Percentiles rank a stretch among this genome's conserved stretches.
These are phyloP conservation scores for Plantago ovata DNA, from an alignment of 257 asterid species.

Conservation along the genomic window DNA sequence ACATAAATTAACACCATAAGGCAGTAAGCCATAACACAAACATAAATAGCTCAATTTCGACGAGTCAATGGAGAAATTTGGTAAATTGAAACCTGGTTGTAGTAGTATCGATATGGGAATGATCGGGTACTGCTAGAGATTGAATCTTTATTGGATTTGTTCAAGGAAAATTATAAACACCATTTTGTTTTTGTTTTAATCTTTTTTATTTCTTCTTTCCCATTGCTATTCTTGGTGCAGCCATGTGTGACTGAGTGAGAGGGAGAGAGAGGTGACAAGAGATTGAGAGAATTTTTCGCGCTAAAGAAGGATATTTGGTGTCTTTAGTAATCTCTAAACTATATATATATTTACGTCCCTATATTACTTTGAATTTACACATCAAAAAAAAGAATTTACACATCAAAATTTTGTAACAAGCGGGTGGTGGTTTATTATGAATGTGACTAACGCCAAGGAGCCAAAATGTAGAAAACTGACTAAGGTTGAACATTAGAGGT, in stretches of 20 bases:
- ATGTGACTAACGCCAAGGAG: too few species aligned
- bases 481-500: too few species aligned
- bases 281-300: conserved; percentile 37
- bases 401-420: too few species aligned
- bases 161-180: background rate
- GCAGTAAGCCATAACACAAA: too few species aligned
- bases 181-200: background rate
- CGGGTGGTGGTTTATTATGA: too few species aligned
- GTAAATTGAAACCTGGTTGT: background rate
- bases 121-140: background rate
- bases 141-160: background rate
- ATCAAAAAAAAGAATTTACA: too few species aligned
- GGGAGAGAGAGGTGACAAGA: too few species aligned
- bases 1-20: too few species aligned
- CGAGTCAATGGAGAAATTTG: background rate
- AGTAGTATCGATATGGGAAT: background rate
- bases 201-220: background rate
- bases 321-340: background rate
- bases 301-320: conserved; percentile 1
- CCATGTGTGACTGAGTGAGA: background rate
- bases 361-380: background rate
- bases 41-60: too few species aligned
- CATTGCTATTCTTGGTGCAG: conserved; percentile 4
- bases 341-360: background rate
- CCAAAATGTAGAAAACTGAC: too few species aligned